phyloP scores from a whole-genome alignment of 139 green algal genomes.

The Volvox reticuliferus region DNA sequence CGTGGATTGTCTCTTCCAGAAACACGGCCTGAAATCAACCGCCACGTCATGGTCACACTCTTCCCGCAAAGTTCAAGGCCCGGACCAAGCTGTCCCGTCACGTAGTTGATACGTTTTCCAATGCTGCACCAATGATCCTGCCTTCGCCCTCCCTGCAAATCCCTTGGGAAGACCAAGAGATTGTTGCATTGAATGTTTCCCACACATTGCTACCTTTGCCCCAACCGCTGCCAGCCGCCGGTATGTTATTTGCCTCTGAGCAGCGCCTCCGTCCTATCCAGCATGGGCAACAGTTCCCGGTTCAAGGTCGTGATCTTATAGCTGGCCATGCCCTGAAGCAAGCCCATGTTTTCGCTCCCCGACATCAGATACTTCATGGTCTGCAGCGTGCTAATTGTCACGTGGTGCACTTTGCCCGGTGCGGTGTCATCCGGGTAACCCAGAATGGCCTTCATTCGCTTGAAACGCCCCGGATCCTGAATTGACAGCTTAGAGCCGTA shows the following conservation, averaged over 20 bases:
- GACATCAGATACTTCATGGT: slow-evolving; percentile 39
- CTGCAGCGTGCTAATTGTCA: slow-evolving; percentile 33
- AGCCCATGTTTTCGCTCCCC: neutral
- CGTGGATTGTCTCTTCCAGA: too few species aligned
- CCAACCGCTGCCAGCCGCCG: too few species aligned
- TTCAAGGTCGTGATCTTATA: slow-evolving; percentile 44
- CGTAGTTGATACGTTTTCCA: too few species aligned
- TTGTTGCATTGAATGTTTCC: too few species aligned
- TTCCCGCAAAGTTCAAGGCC: too few species aligned
- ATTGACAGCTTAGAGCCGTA: slow-evolving; percentile 41
- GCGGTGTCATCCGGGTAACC: slow-evolving; percentile 42
- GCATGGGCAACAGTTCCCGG: slow-evolving; percentile 22
- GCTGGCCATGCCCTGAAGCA: neutral
- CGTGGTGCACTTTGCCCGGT: neutral
- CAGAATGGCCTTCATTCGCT: slow-evolving; percentile 52
- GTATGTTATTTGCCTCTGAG: neutral
- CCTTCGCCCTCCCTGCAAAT: too few species aligned
- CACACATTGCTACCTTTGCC: too few species aligned
- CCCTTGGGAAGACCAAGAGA: too few species aligned
- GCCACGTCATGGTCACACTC: too few species aligned
- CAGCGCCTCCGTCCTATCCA: neutral
- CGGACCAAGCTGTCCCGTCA: too few species aligned
- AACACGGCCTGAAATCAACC: too few species aligned
- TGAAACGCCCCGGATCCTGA: slow-evolving; percentile 44
- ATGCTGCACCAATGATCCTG: too few species aligned